Evolutionary conservation across 1,284 basidiomycete species (phyloP), one percentile per base, ranked within the genome.

Genomic region (Ceratobasidium theobromae): DNA sequence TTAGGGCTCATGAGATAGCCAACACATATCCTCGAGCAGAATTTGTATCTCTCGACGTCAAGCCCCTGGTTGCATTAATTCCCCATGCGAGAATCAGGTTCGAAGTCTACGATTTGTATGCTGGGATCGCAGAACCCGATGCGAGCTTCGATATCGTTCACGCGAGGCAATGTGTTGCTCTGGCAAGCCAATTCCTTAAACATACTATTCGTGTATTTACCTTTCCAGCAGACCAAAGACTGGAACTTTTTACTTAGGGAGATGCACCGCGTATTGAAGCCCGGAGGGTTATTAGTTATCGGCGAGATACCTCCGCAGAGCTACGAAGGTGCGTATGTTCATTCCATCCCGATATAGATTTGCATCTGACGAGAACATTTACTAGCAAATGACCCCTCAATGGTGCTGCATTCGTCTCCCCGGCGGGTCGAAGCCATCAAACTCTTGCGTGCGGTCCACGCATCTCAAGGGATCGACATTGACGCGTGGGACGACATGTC

Each of bases 61-160:
- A 51, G 46, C 57, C 57, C 1, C 33, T 62, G 1, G 23, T 30
- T 6, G 28, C 57, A 8, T 46, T 38, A 11, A 21, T n/a, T 4
- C 57, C 57, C 14, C 57, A 62, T 28, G 8, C 21, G 9, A 30
- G 57, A 25, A 51, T 51, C 27, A 48, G 23, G 30, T 62, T n/a
- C 27, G 30, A 62, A 33, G 57, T 62, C 9, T 62, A 51, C 33
- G 25, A 51, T 35, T 14, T 62, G 5, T 62, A 62, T 40, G 57
- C 57, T 14, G 46, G 57, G 4, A 38, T 62, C 5, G 16, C 33
- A 16, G 57, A 48, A 23, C 45, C 40, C 4, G 57, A 60, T 27
- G 28, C 30, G 4, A 48, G 12, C 25, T 60, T 60, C n/a, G 57
- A 62, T n/a, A 21, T 62, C 3, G 57, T 51, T 14, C 45, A 62